Percentiles rank a stretch among this genome's conserved stretches.
Evolutionary conservation across 805 yeast genomes (phyloP).

Genomic region (Metschnikowia shivogae): DNA sequence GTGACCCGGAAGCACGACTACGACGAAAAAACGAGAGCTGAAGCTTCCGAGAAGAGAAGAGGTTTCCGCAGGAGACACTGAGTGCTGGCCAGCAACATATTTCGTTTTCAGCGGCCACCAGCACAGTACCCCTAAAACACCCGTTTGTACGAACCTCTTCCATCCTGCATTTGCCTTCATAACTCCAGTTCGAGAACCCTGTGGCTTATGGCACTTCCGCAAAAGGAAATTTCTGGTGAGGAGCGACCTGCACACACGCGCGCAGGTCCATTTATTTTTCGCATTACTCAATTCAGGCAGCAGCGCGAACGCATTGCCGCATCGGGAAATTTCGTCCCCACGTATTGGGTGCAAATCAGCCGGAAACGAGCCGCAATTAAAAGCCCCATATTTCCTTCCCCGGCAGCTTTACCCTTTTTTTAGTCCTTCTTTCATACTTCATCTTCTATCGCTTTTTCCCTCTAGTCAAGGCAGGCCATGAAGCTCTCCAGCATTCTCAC

Average conservation of each 20-base stretch:
- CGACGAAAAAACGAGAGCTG: too few species aligned
- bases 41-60: too few species aligned
- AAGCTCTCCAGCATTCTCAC: constrained; percentile 18
- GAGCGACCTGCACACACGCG: background rate
- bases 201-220: background rate
- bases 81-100: too few species aligned
- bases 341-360: constrained; percentile 14
- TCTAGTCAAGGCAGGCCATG: constrained; percentile 12
- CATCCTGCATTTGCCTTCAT: too few species aligned
- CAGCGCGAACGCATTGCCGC: constrained; percentile 8
- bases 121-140: too few species aligned
- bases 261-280: background rate
- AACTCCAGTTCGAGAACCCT: too few species aligned
- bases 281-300: constrained; percentile 8
- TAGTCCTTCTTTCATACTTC: background rate
- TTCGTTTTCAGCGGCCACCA: too few species aligned
- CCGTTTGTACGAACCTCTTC: too few species aligned
- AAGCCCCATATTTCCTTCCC: constrained; percentile 3
- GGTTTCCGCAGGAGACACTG: too few species aligned
- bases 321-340: constrained; percentile 10
- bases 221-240: background rate
- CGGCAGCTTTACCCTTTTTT: constrained; percentile 8
- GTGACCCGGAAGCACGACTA: background rate
- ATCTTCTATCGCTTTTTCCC: background rate
- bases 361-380: constrained; percentile 1